Evolutionary conservation across 2,329 filamentous ascomycete species (phyloP).

Genomic region (Rhinocladiella mackenziei): DNA sequence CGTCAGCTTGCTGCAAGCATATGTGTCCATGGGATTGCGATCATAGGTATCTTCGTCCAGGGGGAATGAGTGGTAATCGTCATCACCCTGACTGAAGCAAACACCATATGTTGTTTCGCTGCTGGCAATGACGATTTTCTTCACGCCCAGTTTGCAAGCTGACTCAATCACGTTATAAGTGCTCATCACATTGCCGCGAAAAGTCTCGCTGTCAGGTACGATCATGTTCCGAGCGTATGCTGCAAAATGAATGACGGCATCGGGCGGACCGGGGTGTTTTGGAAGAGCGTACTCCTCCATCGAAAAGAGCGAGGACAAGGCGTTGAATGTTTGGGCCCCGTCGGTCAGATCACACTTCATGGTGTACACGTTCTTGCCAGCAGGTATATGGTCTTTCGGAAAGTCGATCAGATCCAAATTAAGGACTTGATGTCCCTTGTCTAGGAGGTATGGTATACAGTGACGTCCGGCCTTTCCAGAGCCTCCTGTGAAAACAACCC

Average conservation of each 20-base stretch:
- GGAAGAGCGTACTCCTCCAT: conserved; percentile 48
- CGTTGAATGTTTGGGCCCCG: conserved; percentile 54
- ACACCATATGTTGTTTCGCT: conserved; percentile 60
- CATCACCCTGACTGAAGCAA: conserved; percentile 57
- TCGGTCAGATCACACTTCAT: conserved; percentile 55
- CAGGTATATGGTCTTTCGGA: conserved; percentile 28
- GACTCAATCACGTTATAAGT: conserved; percentile 63
- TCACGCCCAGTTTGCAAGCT: conserved; percentile 58
- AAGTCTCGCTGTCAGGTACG: conserved; percentile 58
- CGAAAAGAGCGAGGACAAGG: conserved; percentile 55
- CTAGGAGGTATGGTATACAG: conserved; percentile 51
- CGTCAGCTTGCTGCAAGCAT: conserved; percentile 58
- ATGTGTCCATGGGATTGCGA: conserved; percentile 58
- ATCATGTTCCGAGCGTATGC: conserved; percentile 59
- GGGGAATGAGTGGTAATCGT: conserved; percentile 56
- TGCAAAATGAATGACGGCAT: conserved; percentile 61
- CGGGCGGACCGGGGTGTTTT: conserved; percentile 43
- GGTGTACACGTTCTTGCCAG: conserved; percentile 49
- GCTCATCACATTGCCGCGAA: conserved; percentile 52
- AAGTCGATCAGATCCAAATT: conserved; percentile 54
- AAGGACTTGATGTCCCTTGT: conserved; percentile 50
- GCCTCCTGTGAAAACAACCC: conserved; percentile 54
- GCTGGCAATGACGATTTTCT: conserved; percentile 59
- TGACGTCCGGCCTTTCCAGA: conserved; percentile 55
- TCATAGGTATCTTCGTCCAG: conserved; percentile 55